These are phyloP conservation scores for Metarhizium anisopliae DNA, from an alignment of 2,329 filamentous ascomycete genomes.

Conservation along the genomic window DNA sequence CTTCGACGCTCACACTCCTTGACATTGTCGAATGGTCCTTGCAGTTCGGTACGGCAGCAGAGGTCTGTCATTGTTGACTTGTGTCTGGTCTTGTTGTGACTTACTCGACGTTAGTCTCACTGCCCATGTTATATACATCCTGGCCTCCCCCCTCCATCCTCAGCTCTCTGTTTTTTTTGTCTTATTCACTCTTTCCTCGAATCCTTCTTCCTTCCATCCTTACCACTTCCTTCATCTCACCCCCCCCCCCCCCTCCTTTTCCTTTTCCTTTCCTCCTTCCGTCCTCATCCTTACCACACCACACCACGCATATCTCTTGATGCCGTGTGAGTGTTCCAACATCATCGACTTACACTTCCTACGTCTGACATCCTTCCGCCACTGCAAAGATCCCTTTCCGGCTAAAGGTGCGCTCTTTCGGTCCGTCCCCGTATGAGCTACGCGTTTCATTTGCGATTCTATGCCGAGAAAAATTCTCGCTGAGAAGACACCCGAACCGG, in stretches of 20 bases:
- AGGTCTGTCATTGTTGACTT: background rate
- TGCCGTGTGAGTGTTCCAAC: background rate
- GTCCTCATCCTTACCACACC: background rate
- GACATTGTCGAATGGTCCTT: no score
- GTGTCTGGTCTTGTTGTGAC: background rate
- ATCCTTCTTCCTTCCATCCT: background rate
- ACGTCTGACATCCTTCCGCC: background rate
- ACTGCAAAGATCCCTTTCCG: background rate
- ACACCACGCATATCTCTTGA: slow-evolving; percentile 1
- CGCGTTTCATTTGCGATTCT: background rate
- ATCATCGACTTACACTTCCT: background rate
- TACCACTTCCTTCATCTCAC: background rate
- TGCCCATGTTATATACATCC: slow-evolving; percentile 1
- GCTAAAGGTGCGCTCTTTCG: background rate
- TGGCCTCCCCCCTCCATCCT: background rate
- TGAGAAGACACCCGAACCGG: background rate
- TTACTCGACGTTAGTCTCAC: background rate
- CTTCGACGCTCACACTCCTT: no score
- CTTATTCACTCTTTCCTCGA: background rate
- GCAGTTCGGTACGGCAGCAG: no score
- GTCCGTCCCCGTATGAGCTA: background rate
- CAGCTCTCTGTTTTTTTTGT: background rate
- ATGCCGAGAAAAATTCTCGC: background rate
- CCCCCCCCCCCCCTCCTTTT: background rate
- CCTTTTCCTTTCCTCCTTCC: background rate